Evolutionary conservation across 179 eudicot genomes (phyloP), one percentile per base, ranked within the genome.

Genomic region (Amaranthus tricolor): DNA sequence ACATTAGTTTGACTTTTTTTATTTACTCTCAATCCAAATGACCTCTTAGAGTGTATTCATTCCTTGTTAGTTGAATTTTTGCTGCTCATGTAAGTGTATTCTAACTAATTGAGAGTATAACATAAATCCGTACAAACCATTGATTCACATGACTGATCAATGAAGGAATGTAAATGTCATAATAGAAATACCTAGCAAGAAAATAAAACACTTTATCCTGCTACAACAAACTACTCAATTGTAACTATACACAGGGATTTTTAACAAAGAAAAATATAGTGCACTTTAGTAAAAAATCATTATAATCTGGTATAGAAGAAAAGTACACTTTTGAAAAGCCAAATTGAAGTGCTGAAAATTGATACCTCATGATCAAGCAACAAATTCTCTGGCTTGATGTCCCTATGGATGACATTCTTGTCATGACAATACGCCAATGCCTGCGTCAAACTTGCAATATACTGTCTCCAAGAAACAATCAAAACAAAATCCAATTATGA

Each of bases 301-400:
- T 31, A 31, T 2, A 31, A 31, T 31, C 40, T 51, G 24, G 56
- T n/a, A 21, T 51, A 14, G 12, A 51, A 14, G 12, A 51, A 14
- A 10, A 51, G 6, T 68, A 9, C 20, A 52, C 1, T 52, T 2
- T 19, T 16, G 17, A 10, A 44, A 68, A 52, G n/a, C 20, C 11
- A 58, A n/a, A 59, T 16, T 16, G 40, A 48, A 76, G 56, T 59
- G 21, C 57, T 51, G 56, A 17, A 60, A 52, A 69, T 54, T 6
- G 49, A 60, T 84, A 93, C 98, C 98, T 89, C 90, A 45, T 89
- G 95, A 82, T 91, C 97, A 66, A 93, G 89, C 74, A 93, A 77
- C 83, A 93, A 82, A 74, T 93, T 93, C 81, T 93, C 97, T 4
- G 98, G 97, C 83, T 93, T 93, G 73, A 91, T 93, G 74, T 93